These are phyloP conservation scores for Ceratobasidium sp. DNA, from an alignment of 1,284 basidiomycete genomes.

Conservation along the genomic window DNA sequence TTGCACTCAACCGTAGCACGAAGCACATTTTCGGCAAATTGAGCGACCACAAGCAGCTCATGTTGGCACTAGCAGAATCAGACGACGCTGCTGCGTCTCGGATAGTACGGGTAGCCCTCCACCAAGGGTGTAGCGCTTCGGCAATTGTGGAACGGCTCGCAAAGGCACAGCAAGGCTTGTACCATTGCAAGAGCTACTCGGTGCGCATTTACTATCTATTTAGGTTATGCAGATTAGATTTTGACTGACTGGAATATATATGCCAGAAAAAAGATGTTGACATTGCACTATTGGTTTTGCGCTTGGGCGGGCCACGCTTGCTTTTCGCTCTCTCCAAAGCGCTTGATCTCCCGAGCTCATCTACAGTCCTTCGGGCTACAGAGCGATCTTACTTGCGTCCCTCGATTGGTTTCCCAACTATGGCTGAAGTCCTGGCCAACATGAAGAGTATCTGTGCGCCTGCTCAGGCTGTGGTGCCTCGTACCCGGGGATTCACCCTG, in stretches of 20 bases:
- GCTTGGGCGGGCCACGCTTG: neutral
- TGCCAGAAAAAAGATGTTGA: neutral
- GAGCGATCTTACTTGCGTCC: neutral
- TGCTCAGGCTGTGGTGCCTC: neutral
- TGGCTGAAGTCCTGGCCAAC: neutral
- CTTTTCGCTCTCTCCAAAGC: neutral
- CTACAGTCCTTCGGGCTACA: neutral
- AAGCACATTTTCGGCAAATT: neutral
- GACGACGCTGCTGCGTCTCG: neutral
- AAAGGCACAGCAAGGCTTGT: neutral
- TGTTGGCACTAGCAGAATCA: neutral
- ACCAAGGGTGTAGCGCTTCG: neutral
- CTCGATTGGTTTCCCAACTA: neutral
- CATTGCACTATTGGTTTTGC: neutral
- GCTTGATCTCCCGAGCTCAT: neutral
- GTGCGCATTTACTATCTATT: neutral
- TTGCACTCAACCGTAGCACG: neutral
- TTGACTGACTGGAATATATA: no score
- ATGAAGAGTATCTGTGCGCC: neutral
- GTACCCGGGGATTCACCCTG: neutral
- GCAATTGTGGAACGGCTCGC: neutral
- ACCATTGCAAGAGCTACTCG: neutral
- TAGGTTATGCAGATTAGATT: neutral
- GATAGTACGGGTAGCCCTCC: neutral
- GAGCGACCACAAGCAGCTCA: conserved; percentile 4